Evolutionary conservation across 306 rosid genomes (phyloP).

Genomic region (Cucurbita argyrosperma): DNA sequence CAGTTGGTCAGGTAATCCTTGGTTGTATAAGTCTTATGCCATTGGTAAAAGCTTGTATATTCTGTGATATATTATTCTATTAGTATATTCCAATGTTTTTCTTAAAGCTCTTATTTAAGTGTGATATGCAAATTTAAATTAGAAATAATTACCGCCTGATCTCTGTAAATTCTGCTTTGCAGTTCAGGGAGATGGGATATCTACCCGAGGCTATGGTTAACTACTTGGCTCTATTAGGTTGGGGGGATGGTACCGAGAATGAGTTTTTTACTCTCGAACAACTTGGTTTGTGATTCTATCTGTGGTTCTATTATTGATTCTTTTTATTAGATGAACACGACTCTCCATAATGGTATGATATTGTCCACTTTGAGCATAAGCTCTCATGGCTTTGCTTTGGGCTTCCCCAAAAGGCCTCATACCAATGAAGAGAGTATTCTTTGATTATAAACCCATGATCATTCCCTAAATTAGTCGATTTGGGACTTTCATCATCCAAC

Average conservation of each 20-base stretch:
- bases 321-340: background rate
- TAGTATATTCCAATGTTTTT: background rate
- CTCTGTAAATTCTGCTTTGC: conserved; percentile 11
- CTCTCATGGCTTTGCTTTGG: no score
- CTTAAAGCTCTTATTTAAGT: background rate
- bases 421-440: no score
- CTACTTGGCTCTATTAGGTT: conserved; percentile 84
- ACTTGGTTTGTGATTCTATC: conserved; percentile 48
- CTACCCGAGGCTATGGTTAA: conserved; percentile 84
- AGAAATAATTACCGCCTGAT: background rate
- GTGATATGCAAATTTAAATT: conserved; percentile 6
- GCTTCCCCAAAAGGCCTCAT: no score
- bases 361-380: no score
- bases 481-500: no score
- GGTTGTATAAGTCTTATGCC: background rate
- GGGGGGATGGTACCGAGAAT: conserved; percentile 97
- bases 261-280: conserved; percentile 53
- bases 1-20: conserved; percentile 69
- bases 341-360: no score
- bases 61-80: background rate
- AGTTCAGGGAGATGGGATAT: conserved; percentile 98
- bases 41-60: background rate
- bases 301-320: conserved; percentile 3
- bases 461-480: no score
- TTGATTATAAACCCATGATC: no score